Evolutionary conservation across 495 filamentous ascomycete species (phyloP).

Genomic region (Articulospora tetracladia): DNA sequence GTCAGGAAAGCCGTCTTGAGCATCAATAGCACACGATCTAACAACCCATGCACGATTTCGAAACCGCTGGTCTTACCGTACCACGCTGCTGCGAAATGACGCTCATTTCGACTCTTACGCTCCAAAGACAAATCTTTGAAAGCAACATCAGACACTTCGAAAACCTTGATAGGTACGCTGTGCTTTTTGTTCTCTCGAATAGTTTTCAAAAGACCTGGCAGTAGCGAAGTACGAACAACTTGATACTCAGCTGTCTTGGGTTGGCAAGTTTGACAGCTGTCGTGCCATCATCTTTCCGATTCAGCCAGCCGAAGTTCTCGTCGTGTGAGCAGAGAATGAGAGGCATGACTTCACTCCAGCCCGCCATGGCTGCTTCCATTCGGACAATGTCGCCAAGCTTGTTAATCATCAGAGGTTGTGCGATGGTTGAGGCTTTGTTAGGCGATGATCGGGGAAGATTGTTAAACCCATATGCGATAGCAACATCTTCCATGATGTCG

Average conservation of each 20-base stretch:
- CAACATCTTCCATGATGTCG: slow-evolving; percentile 98
- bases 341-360: slow-evolving; percentile 95
- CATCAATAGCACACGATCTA: slow-evolving; percentile 93
- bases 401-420: slow-evolving; percentile 84
- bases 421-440: slow-evolving; percentile 77
- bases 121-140: slow-evolving; percentile 79
- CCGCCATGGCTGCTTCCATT: slow-evolving; percentile 85
- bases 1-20: slow-evolving; percentile 76
- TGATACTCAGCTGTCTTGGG: slow-evolving; percentile 97
- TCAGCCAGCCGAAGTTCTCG: slow-evolving; percentile 97
- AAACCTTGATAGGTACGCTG: slow-evolving; percentile 84
- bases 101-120: slow-evolving; percentile 83
- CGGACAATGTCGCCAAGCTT: slow-evolving; percentile 92
- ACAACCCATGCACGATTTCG: slow-evolving; percentile 89
- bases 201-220: slow-evolving; percentile 93
- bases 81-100: slow-evolving; percentile 92
- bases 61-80: slow-evolving; percentile 95
- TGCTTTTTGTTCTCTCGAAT: slow-evolving; percentile 92
- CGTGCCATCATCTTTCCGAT: slow-evolving; percentile 82
- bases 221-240: slow-evolving; percentile 83
- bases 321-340: slow-evolving; percentile 97
- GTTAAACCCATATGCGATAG: slow-evolving; percentile 96
- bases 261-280: slow-evolving; percentile 88
- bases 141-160: slow-evolving; percentile 87
- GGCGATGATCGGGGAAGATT: slow-evolving; percentile 80